Evolutionary conservation across 345 rosid species (phyloP).

Genomic region (Eucalyptus pumila): DNA sequence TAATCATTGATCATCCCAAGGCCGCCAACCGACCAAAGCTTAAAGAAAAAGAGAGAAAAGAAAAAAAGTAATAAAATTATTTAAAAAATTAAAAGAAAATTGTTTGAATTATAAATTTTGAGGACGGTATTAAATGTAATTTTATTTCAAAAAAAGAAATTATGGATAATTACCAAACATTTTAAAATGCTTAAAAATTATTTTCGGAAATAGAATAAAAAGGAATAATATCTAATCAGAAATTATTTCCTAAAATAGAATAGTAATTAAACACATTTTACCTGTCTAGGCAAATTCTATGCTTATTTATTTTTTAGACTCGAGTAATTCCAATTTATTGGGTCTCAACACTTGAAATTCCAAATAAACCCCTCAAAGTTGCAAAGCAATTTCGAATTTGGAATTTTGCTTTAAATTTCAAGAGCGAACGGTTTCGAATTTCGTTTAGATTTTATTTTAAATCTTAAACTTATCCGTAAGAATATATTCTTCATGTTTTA

Average conservation of each 20-base stretch:
- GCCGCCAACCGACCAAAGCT: rapidly evolving
- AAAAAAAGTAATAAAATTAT: too few species aligned
- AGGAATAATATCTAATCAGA: rapidly evolving
- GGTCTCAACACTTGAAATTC: background rate
- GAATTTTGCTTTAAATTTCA: too few species aligned
- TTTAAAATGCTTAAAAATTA: too few species aligned
- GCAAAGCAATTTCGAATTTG: too few species aligned
- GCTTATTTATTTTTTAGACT: background rate
- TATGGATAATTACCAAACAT: too few species aligned
- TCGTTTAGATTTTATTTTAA: rapidly evolving
- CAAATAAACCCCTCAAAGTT: background rate
- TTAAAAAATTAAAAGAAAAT: too few species aligned
- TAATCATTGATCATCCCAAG: too few species aligned
- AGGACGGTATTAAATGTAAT: rapidly evolving
- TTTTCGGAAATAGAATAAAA: rapidly evolving
- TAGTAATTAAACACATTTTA: rapidly evolving
- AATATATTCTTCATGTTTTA: too few species aligned
- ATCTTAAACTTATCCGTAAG: rapidly evolving
- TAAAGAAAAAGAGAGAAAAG: too few species aligned
- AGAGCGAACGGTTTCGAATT: rapidly evolving
- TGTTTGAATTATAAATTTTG: too few species aligned
- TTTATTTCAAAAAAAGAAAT: rapidly evolving
- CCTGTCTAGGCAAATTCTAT: background rate
- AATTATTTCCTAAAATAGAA: too few species aligned
- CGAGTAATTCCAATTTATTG: background rate